Base-by-base conservation (phyloP, 148 eudicot genomes). In the Fagopyrum esculentum region DNA sequence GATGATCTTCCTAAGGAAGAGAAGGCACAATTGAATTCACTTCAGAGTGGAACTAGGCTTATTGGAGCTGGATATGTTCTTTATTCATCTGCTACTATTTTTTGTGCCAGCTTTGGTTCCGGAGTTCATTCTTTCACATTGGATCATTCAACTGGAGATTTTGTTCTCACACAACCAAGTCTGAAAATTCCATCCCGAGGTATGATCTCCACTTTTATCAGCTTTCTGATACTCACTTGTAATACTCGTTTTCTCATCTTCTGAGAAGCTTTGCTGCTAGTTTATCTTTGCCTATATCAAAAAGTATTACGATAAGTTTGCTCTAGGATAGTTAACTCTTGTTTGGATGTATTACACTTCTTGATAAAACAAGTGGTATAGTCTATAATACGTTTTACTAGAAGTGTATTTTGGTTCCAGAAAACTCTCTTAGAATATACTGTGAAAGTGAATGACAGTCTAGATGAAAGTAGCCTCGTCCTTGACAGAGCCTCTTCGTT, bases 31-130 rank as follows among this genome's bases (percentile, higher is more conserved):
- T 76, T 90, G 6, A 95, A 95, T 76, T 95, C 97, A 26, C 91
- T 95, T 40, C 99, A 95, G 80, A 89, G 92, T 77, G 97, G 99
- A 69, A 77, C 85, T 59, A 80, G 82, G 79, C 97, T 95, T 70
- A 81, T 90, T 66, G 98, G 96, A 80, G 83, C 98, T 69, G 97
- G 91, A 76, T 95, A 95, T 84, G 99, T 88, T 59, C 97, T 95
- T n/a, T 92, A 95, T 81, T 95, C 99, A 6, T 95, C 99, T 5
- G 99, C 99, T 46, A 95, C 99, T 1, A 92, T 95, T 59, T 84
- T 95, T 45, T 92, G 96, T 76, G 82, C 80, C 71, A 89, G 92
- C 79, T 95, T 95, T 79, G 99, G 99, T 51, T 85, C 88, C 15
- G 98, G 99, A 72, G 87, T 91, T 9, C 92, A 89, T 78, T 85